These are phyloP conservation scores for Stephanocyclus meneghinianus DNA, from an alignment of 352 stramenopile genomes.

Conservation along the genomic window DNA sequence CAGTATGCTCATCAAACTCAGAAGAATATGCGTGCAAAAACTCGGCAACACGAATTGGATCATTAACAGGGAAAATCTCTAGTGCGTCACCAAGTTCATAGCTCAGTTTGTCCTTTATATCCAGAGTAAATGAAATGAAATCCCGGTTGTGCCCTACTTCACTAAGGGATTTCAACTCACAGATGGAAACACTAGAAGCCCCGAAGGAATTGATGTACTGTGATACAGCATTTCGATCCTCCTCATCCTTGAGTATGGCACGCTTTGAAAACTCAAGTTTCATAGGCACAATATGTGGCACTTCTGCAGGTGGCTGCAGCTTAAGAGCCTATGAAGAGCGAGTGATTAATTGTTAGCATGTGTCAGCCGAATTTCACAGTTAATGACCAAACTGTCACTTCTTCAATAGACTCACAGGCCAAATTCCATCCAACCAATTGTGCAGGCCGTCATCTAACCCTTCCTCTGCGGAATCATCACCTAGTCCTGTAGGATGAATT, in stretches of 20 bases:
- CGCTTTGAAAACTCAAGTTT: constrained; percentile 59
- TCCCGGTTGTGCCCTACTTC: constrained; percentile 62
- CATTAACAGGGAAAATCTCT: constrained; percentile 75
- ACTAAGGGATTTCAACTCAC: constrained; percentile 51
- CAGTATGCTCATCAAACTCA: constrained; percentile 63
- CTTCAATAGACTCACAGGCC: constrained; percentile 28
- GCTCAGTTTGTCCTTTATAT: constrained; percentile 31
- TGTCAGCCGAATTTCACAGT: background rate
- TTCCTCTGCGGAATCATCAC: constrained; percentile 62
- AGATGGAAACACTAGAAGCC: constrained; percentile 44
- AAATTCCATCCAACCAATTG: constrained; percentile 63
- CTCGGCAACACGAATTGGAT: constrained; percentile 39
- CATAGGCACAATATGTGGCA: constrained; percentile 64
- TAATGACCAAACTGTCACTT: background rate
- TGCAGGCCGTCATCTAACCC: constrained; percentile 66
- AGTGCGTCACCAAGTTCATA: constrained; percentile 67
- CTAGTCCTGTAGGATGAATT: constrained; percentile 52
- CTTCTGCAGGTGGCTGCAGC: constrained; percentile 55
- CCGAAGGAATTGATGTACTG: constrained; percentile 56
- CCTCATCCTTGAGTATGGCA: constrained; percentile 45
- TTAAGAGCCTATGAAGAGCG: constrained; percentile 25
- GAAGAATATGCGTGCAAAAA: constrained; percentile 64
- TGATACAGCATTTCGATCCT: constrained; percentile 43
- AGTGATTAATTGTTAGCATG: no score
- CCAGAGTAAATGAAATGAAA: constrained; percentile 56